Base-by-base conservation (phyloP, 768 basidiomycete genomes). In the Epithele typhae region DNA sequence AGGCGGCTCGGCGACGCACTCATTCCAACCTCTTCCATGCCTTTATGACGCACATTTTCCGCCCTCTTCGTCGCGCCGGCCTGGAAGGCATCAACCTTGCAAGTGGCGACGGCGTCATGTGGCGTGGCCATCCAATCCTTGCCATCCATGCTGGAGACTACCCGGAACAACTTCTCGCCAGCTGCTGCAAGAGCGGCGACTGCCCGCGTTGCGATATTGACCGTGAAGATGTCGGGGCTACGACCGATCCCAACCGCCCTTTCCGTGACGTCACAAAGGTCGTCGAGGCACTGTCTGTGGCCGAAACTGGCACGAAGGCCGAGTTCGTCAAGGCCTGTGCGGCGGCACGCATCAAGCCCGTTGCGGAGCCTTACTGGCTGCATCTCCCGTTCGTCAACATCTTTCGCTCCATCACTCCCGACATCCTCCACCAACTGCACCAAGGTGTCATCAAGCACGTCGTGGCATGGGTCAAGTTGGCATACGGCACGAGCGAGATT, bases 371-470 rank as follows among this genome's bases (percentile, higher is more conserved):
- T 0, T 65, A 56, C 40, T 65, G 57, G 58, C 38, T 43, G 23
- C 37, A 51, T 11, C 52, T 63, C 10, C 56, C 59, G 6, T 58
- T 58, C 38, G 32, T 30, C 11, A 44, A 64, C 25, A 59, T 61
- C 19, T 59, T 52, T 35, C 47, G 14, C 5, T 43, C 58, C 1
- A 59, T 62, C 30, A 57, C 56, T 9, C 54, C 61, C 4, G 61
- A 64, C 35, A 44, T 63, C 21, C 49, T 64, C 3, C 63, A 64
- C 35, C 63, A 64, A 37, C 39, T 64, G 0, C 47, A 50, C 23
- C 61, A 64, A 48, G 61, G 62, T 5, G 23, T 64, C 3, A 33
- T 63, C 47, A 62, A 63, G 36, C 54, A 62, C 37, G 24, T 61
- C 7, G 34, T 62, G 9, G 14, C 10, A 14, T 40, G 39, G 39